phyloP scores from a whole-genome alignment of 2,329 filamentous ascomycete genomes.

The Cordyceps cicadae region DNA sequence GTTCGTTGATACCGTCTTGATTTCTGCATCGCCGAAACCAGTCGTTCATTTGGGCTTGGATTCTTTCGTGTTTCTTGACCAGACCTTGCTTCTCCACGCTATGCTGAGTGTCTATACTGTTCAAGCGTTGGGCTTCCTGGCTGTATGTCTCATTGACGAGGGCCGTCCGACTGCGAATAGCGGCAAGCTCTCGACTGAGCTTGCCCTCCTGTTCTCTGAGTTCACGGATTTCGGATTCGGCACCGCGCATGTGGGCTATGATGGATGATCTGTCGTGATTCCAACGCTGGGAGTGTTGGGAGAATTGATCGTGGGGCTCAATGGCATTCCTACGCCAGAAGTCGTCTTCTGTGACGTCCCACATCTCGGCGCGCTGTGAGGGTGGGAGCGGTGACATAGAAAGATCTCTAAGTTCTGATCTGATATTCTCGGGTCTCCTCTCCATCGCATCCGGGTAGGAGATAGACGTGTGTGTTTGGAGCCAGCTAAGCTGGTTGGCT shows the following conservation, averaged over 20 bases:
- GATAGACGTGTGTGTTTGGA: not conserved
- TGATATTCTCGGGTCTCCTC: not conserved
- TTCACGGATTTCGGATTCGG: not conserved
- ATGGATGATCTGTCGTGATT: not conserved
- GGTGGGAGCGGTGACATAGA: not conserved
- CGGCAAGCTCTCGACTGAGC: not conserved
- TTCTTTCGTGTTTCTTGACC: not conserved
- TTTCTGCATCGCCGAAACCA: not conserved
- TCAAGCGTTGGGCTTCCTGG: not conserved
- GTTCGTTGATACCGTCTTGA: not conserved
- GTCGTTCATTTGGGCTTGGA: not conserved
- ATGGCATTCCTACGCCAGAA: constrained; percentile 25
- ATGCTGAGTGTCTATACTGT: not conserved
- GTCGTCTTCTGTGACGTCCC: constrained; percentile 29
- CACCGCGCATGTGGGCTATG: not conserved
- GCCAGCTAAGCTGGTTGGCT: not conserved
- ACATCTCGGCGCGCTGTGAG: constrained; percentile 17
- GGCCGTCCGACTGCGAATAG: not conserved
- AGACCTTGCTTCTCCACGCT: not conserved
- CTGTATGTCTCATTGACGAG: not conserved
- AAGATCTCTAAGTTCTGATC: not conserved
- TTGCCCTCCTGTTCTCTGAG: not conserved
- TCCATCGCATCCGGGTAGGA: not conserved
- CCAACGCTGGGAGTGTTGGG: constrained; percentile 18
- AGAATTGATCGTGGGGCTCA: constrained; percentile 18